Evolutionary conservation across 345 rosid genomes (phyloP).

Genomic region (Odontarrhena argentea): DNA sequence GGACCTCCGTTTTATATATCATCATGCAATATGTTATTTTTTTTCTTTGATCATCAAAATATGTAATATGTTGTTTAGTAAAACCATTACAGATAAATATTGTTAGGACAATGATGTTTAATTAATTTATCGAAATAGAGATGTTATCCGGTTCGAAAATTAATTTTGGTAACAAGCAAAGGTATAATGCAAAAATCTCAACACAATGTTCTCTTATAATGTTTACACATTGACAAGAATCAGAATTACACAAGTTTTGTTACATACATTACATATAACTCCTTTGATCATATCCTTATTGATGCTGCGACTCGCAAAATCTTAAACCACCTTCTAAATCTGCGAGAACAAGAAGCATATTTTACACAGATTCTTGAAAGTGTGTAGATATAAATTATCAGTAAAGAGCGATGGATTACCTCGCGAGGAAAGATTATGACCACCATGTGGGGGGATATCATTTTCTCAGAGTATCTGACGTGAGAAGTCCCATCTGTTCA

Average conservation of each 20-base stretch:
- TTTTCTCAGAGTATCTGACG: slow-evolving; percentile 43
- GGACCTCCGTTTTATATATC: too few species aligned
- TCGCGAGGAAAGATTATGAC: slow-evolving; percentile 6
- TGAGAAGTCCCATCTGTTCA: slow-evolving; percentile 76
- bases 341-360: slow-evolving; percentile 21
- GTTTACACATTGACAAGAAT: slow-evolving; percentile 34
- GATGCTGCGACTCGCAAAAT: slow-evolving; percentile 9
- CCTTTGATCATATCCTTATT: slow-evolving; percentile 11
- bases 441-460: slow-evolving; percentile 33
- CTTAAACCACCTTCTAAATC: slow-evolving; percentile 23
- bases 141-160: too few species aligned
- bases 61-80: too few species aligned
- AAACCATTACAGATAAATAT: too few species aligned
- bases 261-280: slow-evolving; percentile 19
- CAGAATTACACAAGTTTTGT: slow-evolving; percentile 14
- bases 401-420: slow-evolving; percentile 8
- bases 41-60: too few species aligned
- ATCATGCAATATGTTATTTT: too few species aligned
- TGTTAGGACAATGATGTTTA: too few species aligned
- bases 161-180: background rate
- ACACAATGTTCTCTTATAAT: background rate
- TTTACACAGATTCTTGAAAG: background rate
- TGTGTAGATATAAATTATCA: slow-evolving; percentile 8
- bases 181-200: slow-evolving; percentile 10
- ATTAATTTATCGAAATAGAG: too few species aligned